Percentiles rank a stretch among this genome's conserved stretches.
These are phyloP conservation scores for Penicillium egyptiacum DNA, from an alignment of 495 filamentous ascomycete species.

Conservation along the genomic window DNA sequence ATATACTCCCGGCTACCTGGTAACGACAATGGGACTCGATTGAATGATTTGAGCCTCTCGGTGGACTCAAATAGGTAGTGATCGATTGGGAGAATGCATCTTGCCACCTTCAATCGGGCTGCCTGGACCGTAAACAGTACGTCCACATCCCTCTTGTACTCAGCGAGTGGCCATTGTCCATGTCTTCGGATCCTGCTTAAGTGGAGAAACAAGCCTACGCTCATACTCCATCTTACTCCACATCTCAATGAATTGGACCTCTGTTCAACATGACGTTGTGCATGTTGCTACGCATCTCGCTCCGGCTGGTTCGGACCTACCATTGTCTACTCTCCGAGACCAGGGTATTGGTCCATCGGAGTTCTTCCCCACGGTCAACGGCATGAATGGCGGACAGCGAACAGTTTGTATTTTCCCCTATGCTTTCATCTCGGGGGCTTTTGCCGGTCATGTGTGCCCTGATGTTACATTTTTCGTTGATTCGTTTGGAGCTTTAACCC, in stretches of 20 bases:
- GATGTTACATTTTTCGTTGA: neutral
- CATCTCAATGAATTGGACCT: constrained; percentile 13
- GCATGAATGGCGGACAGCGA: constrained; percentile 9
- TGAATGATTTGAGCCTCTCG: neutral
- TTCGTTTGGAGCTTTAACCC: constrained; percentile 14
- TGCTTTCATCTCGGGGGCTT: constrained; percentile 12
- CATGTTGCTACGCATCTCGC: constrained; percentile 12
- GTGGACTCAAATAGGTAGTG: neutral
- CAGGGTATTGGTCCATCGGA: constrained; percentile 8
- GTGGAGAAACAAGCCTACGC: constrained; percentile 14
- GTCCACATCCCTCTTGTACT: neutral
- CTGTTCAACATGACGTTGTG: constrained; percentile 26
- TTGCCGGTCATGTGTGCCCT: constrained; percentile 11
- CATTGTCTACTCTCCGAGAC: constrained; percentile 11
- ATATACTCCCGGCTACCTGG: neutral
- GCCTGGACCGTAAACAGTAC: neutral
- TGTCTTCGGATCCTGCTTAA: neutral
- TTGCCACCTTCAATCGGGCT: constrained; percentile 5
- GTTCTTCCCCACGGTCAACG: constrained; percentile 14
- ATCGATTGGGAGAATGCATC: constrained; percentile 2
- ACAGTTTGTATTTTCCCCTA: constrained; percentile 14
- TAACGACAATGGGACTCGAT: neutral
- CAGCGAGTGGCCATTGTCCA: constrained; percentile 11
- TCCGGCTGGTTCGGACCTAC: constrained; percentile 27
- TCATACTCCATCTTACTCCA: constrained; percentile 23